These are phyloP conservation scores for Chlorella sp. DNA, from an alignment of 139 green algal species.

Conservation along the genomic window DNA sequence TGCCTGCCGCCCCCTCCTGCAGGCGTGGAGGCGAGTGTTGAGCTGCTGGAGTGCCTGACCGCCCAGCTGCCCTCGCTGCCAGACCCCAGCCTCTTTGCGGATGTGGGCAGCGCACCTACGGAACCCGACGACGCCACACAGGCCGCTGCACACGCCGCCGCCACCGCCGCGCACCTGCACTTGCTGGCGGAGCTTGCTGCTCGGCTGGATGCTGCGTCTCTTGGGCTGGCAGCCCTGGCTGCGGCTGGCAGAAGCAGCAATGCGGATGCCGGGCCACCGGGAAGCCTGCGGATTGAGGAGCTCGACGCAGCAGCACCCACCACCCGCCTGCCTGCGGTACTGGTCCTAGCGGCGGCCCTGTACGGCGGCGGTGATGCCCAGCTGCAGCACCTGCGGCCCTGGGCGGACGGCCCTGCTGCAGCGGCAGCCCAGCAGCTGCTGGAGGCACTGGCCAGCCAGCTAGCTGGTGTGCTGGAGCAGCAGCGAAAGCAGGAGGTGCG, in stretches of 20 bases:
- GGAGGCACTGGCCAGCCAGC: not conserved
- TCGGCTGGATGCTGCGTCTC: not conserved
- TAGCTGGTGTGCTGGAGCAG: not conserved
- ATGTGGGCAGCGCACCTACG: not conserved
- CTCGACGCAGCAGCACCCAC: not conserved
- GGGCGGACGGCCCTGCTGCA: not conserved
- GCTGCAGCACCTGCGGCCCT: constrained; percentile 5
- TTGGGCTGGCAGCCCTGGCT: not conserved
- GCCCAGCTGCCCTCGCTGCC: not conserved
- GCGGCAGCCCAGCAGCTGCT: not conserved
- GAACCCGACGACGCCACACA: not conserved
- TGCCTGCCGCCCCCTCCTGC: not conserved
- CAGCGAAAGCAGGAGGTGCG: not conserved
- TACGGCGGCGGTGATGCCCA: not conserved
- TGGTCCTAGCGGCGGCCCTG: not conserved
- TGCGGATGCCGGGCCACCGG: not conserved
- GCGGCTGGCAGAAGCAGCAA: not conserved
- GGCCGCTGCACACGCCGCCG: not conserved
- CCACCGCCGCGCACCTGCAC: not conserved
- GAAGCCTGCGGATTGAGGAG: not conserved
- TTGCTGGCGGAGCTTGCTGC: not conserved
- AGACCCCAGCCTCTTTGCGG: not conserved
- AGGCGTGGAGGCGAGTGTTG: not conserved
- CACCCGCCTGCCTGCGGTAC: not conserved
- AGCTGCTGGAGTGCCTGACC: not conserved